Conservation (phyloP, 75 land plant species). For the Pinus albicaulis region DNA sequence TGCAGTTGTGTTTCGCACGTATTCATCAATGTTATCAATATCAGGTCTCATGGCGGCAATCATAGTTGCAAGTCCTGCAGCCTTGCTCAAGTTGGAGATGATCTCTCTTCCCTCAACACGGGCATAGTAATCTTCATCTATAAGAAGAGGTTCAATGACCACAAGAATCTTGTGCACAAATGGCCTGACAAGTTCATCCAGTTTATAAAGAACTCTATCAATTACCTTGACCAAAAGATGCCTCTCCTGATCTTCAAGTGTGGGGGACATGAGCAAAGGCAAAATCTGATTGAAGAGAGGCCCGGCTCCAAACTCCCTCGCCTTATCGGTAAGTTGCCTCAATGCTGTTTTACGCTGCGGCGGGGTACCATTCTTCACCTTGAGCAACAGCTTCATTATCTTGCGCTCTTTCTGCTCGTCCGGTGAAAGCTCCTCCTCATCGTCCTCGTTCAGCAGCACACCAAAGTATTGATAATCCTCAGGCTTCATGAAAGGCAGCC, state of each 20-base stretch:
- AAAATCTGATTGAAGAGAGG: constrained; percentile 91
- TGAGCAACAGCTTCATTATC: constrained; percentile 94
- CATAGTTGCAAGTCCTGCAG: constrained; percentile 98
- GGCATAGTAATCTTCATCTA: constrained; percentile 99
- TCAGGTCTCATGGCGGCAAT: constrained; percentile 99
- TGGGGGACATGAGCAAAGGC: constrained; percentile 96
- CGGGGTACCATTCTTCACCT: constrained; percentile 99
- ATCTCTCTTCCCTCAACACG: constrained; percentile 98
- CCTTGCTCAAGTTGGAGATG: constrained; percentile 94
- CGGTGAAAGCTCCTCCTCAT: constrained; percentile 90
- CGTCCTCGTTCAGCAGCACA: constrained; percentile 77
- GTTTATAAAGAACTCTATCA: constrained; percentile 88
- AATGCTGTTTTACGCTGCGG: constrained; percentile 96
- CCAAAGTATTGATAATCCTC: constrained; percentile 96
- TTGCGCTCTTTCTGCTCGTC: constrained; percentile 99
- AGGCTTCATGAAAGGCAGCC: constrained; percentile 93
- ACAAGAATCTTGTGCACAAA: constrained; percentile 97
- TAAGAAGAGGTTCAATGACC: constrained; percentile 93
- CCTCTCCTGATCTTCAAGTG: constrained; percentile 94
- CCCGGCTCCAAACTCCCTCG: constrained; percentile 95
- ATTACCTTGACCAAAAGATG: constrained; percentile 97
- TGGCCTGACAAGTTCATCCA: constrained; percentile 95
- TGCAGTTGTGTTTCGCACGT: constrained; percentile 96
- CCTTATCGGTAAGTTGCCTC: constrained; percentile 95
- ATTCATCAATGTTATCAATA: constrained; percentile 98